Conservation (phyloP, 2,329 filamentous ascomycete species). For the Aspergillus japonicus region DNA sequence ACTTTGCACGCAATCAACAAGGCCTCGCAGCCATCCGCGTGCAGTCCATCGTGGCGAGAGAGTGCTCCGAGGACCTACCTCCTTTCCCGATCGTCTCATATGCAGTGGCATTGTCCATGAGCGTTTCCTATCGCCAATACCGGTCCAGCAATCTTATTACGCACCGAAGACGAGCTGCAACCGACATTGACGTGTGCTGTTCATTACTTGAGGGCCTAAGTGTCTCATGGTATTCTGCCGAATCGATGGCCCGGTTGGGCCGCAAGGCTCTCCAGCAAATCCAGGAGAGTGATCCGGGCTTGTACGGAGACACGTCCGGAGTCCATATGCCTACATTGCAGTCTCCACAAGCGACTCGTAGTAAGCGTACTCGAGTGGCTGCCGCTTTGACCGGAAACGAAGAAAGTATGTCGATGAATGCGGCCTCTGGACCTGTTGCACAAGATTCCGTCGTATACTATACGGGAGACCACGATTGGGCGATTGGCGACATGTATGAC, state of each 20-base stretch:
- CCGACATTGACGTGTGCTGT: constrained; percentile 39
- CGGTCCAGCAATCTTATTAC: constrained; percentile 51
- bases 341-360: neutral
- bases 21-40: constrained; percentile 57
- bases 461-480: constrained; percentile 47
- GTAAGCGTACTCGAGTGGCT: neutral
- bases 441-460: constrained; percentile 31
- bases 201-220: constrained; percentile 35
- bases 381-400: neutral
- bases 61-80: constrained; percentile 48
- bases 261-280: constrained; percentile 38
- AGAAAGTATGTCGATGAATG: neutral
- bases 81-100: constrained; percentile 58
- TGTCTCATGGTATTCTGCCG: constrained; percentile 41
- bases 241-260: constrained; percentile 43
- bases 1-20: constrained; percentile 54
- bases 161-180: constrained; percentile 36
- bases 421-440: neutral
- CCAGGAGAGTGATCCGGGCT: constrained; percentile 17
- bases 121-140: constrained; percentile 57
- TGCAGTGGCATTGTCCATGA: constrained; percentile 54
- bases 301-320: constrained; percentile 17
- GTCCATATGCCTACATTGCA: neutral
- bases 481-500: constrained; percentile 32
- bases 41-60: constrained; percentile 51